Percentiles rank a stretch among this genome's conserved stretches.
phyloP scores from a whole-genome alignment of 441 rosid species.

The Syzygium malaccense region DNA sequence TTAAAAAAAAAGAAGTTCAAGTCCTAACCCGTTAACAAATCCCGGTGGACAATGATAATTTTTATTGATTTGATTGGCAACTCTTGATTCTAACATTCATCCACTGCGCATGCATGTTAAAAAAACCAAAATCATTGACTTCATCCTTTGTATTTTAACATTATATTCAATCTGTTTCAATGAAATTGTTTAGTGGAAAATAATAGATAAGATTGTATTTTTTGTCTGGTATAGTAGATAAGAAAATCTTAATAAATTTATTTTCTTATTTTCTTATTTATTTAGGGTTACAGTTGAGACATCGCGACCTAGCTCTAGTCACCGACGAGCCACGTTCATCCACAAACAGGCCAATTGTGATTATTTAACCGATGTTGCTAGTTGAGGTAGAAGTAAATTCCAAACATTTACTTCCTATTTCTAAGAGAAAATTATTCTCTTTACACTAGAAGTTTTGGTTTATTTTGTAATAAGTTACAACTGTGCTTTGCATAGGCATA shows the following conservation, averaged over 20 bases:
- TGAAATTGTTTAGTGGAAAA: background rate
- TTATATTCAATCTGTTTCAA: background rate
- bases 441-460: too few relatives aligned
- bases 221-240: too few relatives aligned
- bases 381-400: background rate
- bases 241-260: too few relatives aligned
- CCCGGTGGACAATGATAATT: background rate
- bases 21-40: background rate
- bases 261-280: too few relatives aligned
- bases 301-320: background rate
- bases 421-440: too few relatives aligned
- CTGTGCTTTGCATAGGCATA: background rate
- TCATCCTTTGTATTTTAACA: background rate
- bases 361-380: background rate
- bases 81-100: background rate
- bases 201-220: background rate
- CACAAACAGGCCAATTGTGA: background rate
- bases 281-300: background rate
- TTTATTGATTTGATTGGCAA: background rate
- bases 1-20: rapidly evolving
- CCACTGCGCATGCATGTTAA: background rate
- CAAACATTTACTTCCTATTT: too few relatives aligned
- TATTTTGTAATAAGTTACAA: background rate
- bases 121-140: background rate
- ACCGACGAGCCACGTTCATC: background rate